Conservation (phyloP, 306 rosid genomes). For the Purshia tridentata region DNA sequence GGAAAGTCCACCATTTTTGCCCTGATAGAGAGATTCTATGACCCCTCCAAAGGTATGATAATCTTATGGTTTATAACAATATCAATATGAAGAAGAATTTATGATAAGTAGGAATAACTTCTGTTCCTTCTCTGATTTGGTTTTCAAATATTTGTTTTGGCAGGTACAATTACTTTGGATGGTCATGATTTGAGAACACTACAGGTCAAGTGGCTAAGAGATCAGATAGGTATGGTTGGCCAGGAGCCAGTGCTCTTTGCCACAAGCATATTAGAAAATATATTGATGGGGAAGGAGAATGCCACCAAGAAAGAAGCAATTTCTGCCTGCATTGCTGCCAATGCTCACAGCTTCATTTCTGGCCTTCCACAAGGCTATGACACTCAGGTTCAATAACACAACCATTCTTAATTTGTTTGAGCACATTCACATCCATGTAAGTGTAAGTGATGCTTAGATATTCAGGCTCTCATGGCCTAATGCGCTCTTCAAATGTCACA, state of each 20-base stretch:
- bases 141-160: conserved; percentile 25
- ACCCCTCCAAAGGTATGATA: conserved; percentile 60
- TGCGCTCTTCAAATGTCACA: conserved; percentile 9
- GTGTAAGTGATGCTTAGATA: neutral
- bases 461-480: neutral
- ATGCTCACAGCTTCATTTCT: conserved; percentile 75
- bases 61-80: neutral
- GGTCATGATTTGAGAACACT: conserved; percentile 72
- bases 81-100: neutral
- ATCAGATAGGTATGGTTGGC: conserved; percentile 88
- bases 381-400: conserved; percentile 56
- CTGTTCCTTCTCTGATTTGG: conserved; percentile 13
- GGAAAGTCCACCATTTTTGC: conserved; percentile 90
- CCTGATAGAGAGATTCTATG: conserved; percentile 85
- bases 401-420: neutral
- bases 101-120: neutral
- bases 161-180: conserved; percentile 70
- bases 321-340: conserved; percentile 78
- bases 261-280: conserved; percentile 73
- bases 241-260: conserved; percentile 89
- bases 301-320: conserved; percentile 76
- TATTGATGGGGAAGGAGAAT: conserved; percentile 87
- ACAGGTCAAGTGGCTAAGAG: conserved; percentile 84
- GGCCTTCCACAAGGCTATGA: conserved; percentile 73
- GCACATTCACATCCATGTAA: neutral